phyloP scores from a whole-genome alignment of 2,329 filamentous ascomycete species.

The Fusarium ramigenum region DNA sequence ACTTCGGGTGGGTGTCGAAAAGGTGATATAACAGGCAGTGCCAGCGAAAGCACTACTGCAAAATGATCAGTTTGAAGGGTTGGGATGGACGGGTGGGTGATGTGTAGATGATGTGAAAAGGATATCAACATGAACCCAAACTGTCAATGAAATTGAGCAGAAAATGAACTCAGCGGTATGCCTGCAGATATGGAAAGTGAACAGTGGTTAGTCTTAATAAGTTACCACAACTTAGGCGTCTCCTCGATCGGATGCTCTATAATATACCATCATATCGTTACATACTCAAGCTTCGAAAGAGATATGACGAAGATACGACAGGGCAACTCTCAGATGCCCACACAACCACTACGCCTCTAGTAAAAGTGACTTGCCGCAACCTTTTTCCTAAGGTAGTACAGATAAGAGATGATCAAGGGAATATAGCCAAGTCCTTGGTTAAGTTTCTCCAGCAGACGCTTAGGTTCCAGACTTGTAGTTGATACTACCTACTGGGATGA shows the following conservation, averaged over 20 bases:
- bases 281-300: slow-evolving; percentile 7
- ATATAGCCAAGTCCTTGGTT: slow-evolving; percentile 3
- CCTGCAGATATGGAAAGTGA: neutral
- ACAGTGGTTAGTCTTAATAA: neutral
- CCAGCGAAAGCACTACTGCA: neutral
- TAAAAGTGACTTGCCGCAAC: neutral
- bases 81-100: neutral
- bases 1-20: neutral
- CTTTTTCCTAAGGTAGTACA: neutral
- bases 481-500: neutral
- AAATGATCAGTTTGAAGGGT: neutral
- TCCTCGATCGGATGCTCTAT: neutral
- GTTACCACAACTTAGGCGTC: neutral
- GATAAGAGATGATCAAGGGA: slow-evolving; percentile 12
- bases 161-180: neutral
- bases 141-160: neutral
- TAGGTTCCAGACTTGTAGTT: neutral
- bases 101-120: slow-evolving; percentile 8
- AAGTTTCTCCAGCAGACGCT: neutral
- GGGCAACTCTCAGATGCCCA: slow-evolving; percentile 18
- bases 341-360: slow-evolving; percentile 31
- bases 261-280: slow-evolving; percentile 10
- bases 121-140: neutral
- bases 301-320: slow-evolving; percentile 29
- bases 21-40: neutral